Evolutionary conservation across 2,329 filamentous ascomycete genomes (phyloP), one percentile per base, ranked within the genome.

Genomic region (Pestalotiopsis sp.): DNA sequence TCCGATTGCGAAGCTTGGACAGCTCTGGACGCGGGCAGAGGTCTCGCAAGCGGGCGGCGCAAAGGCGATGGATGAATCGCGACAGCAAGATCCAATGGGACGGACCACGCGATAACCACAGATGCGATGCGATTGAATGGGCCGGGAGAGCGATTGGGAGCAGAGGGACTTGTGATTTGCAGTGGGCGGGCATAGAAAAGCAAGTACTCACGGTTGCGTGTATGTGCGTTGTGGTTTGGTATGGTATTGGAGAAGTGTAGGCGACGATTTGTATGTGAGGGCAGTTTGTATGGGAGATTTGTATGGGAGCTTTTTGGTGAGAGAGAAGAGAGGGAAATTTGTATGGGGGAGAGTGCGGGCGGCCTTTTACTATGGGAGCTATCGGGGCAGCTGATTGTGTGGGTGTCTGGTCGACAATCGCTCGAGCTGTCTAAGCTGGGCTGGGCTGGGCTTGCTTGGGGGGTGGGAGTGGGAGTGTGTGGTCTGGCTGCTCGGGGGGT

Each of bases 301-400:
- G 78, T 82, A 81, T 86, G 84, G 82, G 82, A 84, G 82, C 81
- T 57, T 85, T 87, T 88, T 87, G 88, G 88, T 88, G 86, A 84
- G 85, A 87, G 82, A 85, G 82, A 83, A 81, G 82, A 85, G 85
- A 86, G 84, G 85, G 82, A 81, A 82, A 83, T 66, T 83, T 84
- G 85, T 86, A 86, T 84, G 85, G 84, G 84, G 83, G 82, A 82
- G 82, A 80, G 73, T 77, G 76, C 82, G 82, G 82, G 82, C 83
- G 83, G 85, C 86, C 88, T 90, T 89, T 89, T 88, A 89, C 86
- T 88, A 86, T 86, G 86, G 84, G 84, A 85, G 68, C 61, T 86
- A 87, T 85, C 86, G 86, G 84, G 84, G 80, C 85, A 64, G 66
- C 66, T 70, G 68, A 70, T 70, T 82, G 84, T 78, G 81, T 78